Percentiles rank a stretch among this genome's conserved stretches.
These are phyloP conservation scores for Hypoxylon sp. DNA, from an alignment of 2,329 filamentous ascomycete species.

Conservation along the genomic window DNA sequence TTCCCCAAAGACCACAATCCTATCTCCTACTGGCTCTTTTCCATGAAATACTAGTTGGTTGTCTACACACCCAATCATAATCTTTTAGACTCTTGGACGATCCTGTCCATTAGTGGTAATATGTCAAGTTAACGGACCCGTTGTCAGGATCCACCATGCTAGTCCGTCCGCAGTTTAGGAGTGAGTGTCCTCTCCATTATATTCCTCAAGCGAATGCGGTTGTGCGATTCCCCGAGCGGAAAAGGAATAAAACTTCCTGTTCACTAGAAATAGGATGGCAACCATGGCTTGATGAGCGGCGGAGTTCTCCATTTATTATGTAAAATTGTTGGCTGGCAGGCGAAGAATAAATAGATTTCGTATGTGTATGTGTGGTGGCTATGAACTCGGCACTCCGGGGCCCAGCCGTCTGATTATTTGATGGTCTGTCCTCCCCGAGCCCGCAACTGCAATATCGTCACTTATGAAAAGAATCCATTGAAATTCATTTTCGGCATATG, in stretches of 20 bases:
- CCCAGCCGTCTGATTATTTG: conserved; percentile 39
- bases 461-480: conserved; percentile 5
- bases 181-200: conserved; percentile 21
- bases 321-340: conserved; percentile 22
- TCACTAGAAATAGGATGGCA: conserved; percentile 29
- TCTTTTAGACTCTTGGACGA: conserved; percentile 32
- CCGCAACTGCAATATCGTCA: conserved; percentile 19
- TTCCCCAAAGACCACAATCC: conserved; percentile 26
- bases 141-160: conserved; percentile 29
- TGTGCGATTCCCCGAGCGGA: conserved; percentile 8
- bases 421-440: conserved; percentile 23
- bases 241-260: conserved; percentile 17
- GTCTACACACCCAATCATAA: conserved; percentile 18
- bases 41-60: conserved; percentile 13
- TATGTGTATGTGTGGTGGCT: conserved; percentile 30
- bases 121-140: conserved; percentile 16
- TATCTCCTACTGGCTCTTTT: conserved; percentile 11
- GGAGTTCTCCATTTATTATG: conserved; percentile 33
- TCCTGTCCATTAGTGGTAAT: conserved; percentile 32
- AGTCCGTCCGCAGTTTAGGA: conserved; percentile 20
- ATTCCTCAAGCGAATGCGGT: conserved; percentile 13
- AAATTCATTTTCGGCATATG: conserved; percentile 13
- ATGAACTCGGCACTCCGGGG: conserved; percentile 23
- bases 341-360: conserved; percentile 31
- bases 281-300: conserved; percentile 32